Conservation (phyloP, 164 flowering plant species). For the Liquidambar formosana region DNA sequence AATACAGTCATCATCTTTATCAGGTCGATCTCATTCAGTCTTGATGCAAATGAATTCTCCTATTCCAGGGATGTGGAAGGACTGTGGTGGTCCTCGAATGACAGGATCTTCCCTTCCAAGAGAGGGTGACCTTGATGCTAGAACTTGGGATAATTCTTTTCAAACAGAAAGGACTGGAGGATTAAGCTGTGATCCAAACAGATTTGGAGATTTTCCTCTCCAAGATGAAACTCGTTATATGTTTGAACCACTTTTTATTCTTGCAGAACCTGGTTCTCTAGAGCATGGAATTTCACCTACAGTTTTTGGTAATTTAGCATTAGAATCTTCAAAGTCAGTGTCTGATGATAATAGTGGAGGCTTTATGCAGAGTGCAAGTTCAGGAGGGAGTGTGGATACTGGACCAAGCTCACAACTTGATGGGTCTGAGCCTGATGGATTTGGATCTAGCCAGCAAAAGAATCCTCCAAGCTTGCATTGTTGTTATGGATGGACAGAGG, state of each 20-base stretch:
- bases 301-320: constrained; percentile 30
- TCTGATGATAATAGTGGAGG: constrained; percentile 63
- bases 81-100: constrained; percentile 65
- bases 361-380: constrained; percentile 48
- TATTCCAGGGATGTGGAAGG: constrained; percentile 85
- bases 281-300: constrained; percentile 64
- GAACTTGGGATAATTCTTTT: constrained; percentile 90
- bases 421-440: constrained; percentile 58
- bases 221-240: constrained; percentile 66
- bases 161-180: constrained; percentile 68
- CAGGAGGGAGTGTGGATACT: constrained; percentile 51
- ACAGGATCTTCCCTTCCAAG: constrained; percentile 64
- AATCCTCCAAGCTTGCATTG: constrained; percentile 78
- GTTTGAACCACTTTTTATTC: constrained; percentile 97
- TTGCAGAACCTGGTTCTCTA: constrained; percentile 83
- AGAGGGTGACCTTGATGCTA: constrained; percentile 77
- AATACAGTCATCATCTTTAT: constrained; percentile 47
- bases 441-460: constrained; percentile 51
- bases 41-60: constrained; percentile 67
- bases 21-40: constrained; percentile 60
- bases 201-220: constrained; percentile 47
- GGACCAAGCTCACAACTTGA: constrained; percentile 64
- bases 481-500: constrained; percentile 99
- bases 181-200: constrained; percentile 54
- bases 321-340: constrained; percentile 51